These are phyloP conservation scores for Actinomucor elegans DNA, from an alignment of 371 early-diverging fungal species.

Conservation along the genomic window DNA sequence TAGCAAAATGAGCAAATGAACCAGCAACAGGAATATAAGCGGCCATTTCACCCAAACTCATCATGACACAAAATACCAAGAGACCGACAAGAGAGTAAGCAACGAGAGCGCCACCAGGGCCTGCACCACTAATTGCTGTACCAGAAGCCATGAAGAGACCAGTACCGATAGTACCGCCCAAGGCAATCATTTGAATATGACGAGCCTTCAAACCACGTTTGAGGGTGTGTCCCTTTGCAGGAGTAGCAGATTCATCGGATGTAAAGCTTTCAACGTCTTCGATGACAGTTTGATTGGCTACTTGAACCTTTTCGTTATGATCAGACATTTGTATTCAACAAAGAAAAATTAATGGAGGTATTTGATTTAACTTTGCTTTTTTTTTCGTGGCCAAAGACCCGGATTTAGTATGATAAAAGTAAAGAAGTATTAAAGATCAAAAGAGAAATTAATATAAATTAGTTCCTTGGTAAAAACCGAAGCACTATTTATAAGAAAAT, in stretches of 20 bases:
- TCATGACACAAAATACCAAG: conserved; percentile 83
- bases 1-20: conserved; percentile 80
- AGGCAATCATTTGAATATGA: conserved; percentile 65
- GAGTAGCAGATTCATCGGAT: conserved; percentile 7
- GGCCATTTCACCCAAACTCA: conserved; percentile 87
- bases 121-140: conserved; percentile 70
- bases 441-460: not conserved
- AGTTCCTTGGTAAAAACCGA: too few species aligned
- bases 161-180: conserved; percentile 75
- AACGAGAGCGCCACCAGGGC: conserved; percentile 74
- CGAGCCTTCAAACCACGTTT: conserved; percentile 52
- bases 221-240: conserved; percentile 13
- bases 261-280: conserved; percentile 17
- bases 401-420: conserved; percentile 21
- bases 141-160: conserved; percentile 92
- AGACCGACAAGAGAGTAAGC: conserved; percentile 75
- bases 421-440: not conserved
- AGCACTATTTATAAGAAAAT: not conserved
- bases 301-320: conserved; percentile 17
- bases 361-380: conserved; percentile 10
- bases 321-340: conserved; percentile 7
- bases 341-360: conserved; percentile 7
- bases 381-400: conserved; percentile 47
- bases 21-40: conserved; percentile 84
- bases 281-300: conserved; percentile 20